Evolutionary conservation across 2,329 filamentous ascomycete genomes (phyloP), one percentile per base, ranked within the genome.

Genomic region (Ophiostoma himal-ulmi): DNA sequence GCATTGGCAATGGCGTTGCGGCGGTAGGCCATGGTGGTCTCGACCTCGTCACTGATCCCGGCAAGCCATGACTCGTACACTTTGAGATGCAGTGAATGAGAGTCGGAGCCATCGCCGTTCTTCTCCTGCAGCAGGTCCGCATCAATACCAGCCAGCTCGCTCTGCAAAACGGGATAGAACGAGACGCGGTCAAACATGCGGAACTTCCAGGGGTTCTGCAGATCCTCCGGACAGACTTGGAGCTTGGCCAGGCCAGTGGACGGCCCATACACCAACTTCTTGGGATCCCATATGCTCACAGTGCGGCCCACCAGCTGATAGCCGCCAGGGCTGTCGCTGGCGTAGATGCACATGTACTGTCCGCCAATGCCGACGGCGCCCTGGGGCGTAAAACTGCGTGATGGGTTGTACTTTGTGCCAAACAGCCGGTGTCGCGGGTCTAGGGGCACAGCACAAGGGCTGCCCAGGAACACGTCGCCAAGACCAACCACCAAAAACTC

Each of bases 301-400:
- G 70, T 71, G n/a, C 65, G 79, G 79, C 3, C 78, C 76, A 0
- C 77, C 75, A 77, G 77, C 77, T 68, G 68, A 74, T 81, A 82
- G 0, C 81, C 81, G 4, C 81, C 81, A 0, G 80, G 80, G 5
- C 75, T 74, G 34, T 79, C 79, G 0, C 78, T 76, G 0, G 79
- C 77, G 68, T 82, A 82, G 7, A 81, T 76, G 37, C 77, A 76
- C 14, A 81, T 74, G 14, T 77, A 70, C 3, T 76, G 76, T 0
- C 81, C 79, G 4, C 80, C 80, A 6, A 78, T 75, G 0, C 78
- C 79, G 2, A 82, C 74, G 0, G 79, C 77, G 0, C 79, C 80
- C 4, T 75, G 74, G 0, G 79, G 79, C 0, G 80, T 81, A 26
- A 75, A 78, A 1, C 76, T 74, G 0, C 80, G 75, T 3, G 78